Conservation (phyloP, 192 early-diverging fungal genomes). For the Podila epigama region DNA sequence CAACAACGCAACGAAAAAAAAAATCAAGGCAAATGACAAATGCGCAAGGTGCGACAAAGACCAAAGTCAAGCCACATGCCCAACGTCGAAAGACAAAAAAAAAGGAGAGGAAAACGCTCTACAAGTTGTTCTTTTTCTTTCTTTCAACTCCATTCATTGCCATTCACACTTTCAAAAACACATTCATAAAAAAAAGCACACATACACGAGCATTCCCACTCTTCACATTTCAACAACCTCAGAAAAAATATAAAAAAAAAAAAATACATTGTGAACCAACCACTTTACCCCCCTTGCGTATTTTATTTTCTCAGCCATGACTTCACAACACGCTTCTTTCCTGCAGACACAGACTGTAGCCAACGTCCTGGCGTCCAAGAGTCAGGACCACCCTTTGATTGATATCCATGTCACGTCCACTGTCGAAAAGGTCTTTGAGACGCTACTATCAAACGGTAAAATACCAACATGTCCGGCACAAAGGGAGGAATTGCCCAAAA, state of each 20-base stretch:
- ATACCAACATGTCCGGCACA: neutral
- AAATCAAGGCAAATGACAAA: too few relatives aligned
- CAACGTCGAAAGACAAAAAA: too few relatives aligned
- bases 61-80: too few relatives aligned
- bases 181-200: too few relatives aligned
- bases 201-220: too few relatives aligned
- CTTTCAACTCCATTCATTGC: neutral
- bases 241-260: neutral
- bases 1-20: neutral
- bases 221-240: neutral
- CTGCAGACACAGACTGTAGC: slow-evolving; percentile 46
- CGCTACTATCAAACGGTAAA: slow-evolving; percentile 52
- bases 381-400: slow-evolving; percentile 36
- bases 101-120: too few relatives aligned
- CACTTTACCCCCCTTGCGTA: too few relatives aligned
- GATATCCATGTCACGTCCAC: slow-evolving; percentile 59
- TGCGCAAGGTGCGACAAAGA: too few relatives aligned
- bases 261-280: neutral
- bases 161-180: neutral
- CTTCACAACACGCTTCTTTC: slow-evolving; percentile 42
- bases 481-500: too few relatives aligned
- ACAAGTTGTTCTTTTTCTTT: too few relatives aligned
- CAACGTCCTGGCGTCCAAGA: slow-evolving; percentile 32
- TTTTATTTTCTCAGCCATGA: slow-evolving; percentile 3
- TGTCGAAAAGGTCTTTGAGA: slow-evolving; percentile 64